Conservation (phyloP, 495 filamentous ascomycete genomes). For the Pyrenopolyporus hunteri region DNA sequence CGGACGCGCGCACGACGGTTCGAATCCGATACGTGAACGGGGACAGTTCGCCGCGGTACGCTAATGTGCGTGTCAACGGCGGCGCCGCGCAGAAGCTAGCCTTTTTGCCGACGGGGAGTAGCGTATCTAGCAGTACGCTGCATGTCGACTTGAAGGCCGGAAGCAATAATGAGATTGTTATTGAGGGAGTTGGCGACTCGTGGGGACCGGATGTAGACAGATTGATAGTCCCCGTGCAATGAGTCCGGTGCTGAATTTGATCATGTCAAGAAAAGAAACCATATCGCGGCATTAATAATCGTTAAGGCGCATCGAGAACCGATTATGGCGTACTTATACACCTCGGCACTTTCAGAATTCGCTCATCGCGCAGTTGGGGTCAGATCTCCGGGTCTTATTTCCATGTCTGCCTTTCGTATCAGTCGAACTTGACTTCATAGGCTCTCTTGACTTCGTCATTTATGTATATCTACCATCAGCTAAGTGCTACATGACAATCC, state of each 20-base stretch:
- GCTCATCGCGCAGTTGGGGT: neutral
- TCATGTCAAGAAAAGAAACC: neutral
- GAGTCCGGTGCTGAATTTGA: neutral
- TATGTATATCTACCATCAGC: conserved; percentile 26
- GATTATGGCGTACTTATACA: neutral
- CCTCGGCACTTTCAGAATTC: neutral
- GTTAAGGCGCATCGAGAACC: neutral
- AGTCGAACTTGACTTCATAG: conserved; percentile 12
- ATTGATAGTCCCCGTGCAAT: conserved; percentile 57
- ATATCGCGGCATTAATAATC: neutral
- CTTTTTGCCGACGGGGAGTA: conserved; percentile 53
- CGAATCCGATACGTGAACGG: conserved; percentile 60
- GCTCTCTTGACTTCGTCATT: conserved; percentile 15
- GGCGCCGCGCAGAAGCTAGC: conserved; percentile 54
- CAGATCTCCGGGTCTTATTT: neutral
- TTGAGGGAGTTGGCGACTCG: conserved; percentile 52
- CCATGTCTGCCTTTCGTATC: neutral
- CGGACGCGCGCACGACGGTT: conserved; percentile 57
- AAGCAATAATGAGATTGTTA: conserved; percentile 51
- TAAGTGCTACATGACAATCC: conserved; percentile 20
- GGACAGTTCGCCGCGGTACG: conserved; percentile 57
- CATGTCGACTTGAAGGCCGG: conserved; percentile 52
- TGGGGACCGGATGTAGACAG: conserved; percentile 65
- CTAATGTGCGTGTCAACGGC: conserved; percentile 63
- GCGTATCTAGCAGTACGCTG: conserved; percentile 43